phyloP scores from a whole-genome alignment of 176 grass and related monocot genomes.

The Aegilops longissima region DNA sequence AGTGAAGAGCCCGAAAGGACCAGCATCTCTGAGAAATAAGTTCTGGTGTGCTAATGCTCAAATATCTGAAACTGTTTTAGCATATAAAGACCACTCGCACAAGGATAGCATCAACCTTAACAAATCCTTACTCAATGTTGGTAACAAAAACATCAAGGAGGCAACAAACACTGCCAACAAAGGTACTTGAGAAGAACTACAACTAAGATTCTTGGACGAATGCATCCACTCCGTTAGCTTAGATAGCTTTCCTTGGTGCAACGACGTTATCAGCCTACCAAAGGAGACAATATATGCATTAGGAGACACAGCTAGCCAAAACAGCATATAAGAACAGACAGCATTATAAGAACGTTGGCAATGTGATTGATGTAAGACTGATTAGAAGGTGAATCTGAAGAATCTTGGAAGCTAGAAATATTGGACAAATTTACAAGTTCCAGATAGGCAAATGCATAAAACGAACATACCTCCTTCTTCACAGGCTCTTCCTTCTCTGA shows the following conservation, averaged over 20 bases:
- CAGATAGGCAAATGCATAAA: no score
- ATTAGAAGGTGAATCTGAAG: not conserved
- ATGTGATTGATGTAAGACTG: not conserved
- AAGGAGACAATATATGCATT: not conserved
- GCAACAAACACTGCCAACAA: not conserved
- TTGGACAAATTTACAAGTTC: no score
- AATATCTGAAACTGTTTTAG: constrained; percentile 14
- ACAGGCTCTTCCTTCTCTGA: constrained; percentile 86
- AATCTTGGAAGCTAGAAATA: no score
- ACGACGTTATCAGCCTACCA: constrained; percentile 60
- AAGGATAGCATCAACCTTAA: not conserved
- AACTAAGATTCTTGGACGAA: not conserved
- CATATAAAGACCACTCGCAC: not conserved
- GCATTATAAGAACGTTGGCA: not conserved
- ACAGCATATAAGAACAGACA: not conserved
- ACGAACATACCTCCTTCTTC: constrained; percentile 64
- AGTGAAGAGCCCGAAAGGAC: no score
- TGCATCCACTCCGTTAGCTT: not conserved
- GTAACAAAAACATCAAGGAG: constrained; percentile 9
- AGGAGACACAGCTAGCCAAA: not conserved
- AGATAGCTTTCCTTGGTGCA: constrained; percentile 40
- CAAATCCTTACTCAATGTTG: not conserved
- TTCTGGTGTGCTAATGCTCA: not conserved
- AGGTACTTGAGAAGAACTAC: constrained; percentile 9
- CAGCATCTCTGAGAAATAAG: not conserved